Percentiles rank a stretch among this genome's conserved stretches.
phyloP scores from a whole-genome alignment of 2,329 filamentous ascomycete species.

The Monosporascus ibericus region DNA sequence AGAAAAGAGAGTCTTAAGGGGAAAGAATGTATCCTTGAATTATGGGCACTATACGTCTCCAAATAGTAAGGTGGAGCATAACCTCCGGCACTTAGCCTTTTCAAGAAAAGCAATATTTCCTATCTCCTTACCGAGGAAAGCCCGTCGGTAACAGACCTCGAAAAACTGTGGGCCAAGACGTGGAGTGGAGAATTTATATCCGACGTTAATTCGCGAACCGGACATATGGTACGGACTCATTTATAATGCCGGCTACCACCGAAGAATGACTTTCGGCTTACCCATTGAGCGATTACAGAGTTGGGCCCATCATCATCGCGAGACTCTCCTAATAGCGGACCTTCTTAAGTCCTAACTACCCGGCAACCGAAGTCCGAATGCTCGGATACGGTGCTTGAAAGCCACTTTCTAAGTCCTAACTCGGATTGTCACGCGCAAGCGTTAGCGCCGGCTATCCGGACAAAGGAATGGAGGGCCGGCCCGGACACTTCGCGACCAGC shows the following conservation, averaged over 20 bases:
- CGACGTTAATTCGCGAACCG: background rate
- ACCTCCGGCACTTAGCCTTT: background rate
- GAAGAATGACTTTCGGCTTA: background rate
- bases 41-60: too few species aligned
- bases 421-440: conserved; percentile 17
- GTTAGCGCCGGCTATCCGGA: conserved; percentile 1
- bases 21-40: too few species aligned
- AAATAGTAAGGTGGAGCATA: background rate
- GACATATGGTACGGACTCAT: background rate
- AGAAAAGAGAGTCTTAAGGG: too few species aligned
- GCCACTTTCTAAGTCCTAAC: background rate
- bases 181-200: background rate
- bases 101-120: background rate
- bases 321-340: background rate
- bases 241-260: background rate
- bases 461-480: conserved; percentile 23
- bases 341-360: background rate
- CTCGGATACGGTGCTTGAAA: too few species aligned
- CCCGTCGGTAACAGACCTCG: background rate
- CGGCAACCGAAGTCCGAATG: too few species aligned
- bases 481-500: conserved; percentile 25
- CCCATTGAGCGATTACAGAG: background rate
- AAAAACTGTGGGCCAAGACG: background rate
- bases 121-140: background rate
- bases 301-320: background rate